Percentiles rank a stretch among this genome's conserved stretches.
Evolutionary conservation across 495 filamentous ascomycete genomes (phyloP).

Genomic region (Trichoderma asperelloides): DNA sequence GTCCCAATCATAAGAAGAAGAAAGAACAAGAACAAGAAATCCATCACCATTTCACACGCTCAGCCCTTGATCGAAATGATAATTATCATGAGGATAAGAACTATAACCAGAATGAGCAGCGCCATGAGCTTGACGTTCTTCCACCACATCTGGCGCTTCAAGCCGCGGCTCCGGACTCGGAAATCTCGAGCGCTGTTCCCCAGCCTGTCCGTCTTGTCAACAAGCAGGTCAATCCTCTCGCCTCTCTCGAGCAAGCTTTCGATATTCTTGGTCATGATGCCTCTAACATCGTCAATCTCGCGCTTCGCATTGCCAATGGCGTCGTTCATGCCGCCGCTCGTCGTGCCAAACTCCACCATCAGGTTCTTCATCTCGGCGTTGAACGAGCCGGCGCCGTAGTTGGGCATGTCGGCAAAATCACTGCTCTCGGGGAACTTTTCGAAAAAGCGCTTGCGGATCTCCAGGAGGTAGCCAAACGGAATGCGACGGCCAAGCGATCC

Average conservation of each 20-base stretch:
- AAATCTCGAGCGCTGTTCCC: conserved; percentile 85
- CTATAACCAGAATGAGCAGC: conserved; percentile 67
- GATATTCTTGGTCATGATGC: conserved; percentile 99
- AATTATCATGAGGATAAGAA: conserved; percentile 61
- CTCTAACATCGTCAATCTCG: conserved; percentile 87
- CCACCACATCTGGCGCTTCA: conserved; percentile 98
- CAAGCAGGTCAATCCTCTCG: conserved; percentile 88
- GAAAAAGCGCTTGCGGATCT: conserved; percentile 84
- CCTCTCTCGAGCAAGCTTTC: conserved; percentile 90
- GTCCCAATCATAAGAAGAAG: neutral
- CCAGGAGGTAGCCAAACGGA: conserved; percentile 85
- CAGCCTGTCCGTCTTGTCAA: conserved; percentile 92
- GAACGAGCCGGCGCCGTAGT: conserved; percentile 85
- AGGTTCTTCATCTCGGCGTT: conserved; percentile 67
- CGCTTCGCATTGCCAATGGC: conserved; percentile 71
- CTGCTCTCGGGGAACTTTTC: conserved; percentile 57
- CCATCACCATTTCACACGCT: neutral
- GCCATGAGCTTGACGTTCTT: conserved; percentile 96
- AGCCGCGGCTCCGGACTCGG: conserved; percentile 67
- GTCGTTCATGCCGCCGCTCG: conserved; percentile 63
- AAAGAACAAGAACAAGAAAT: neutral
- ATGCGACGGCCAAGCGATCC: conserved; percentile 73
- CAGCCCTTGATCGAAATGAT: conserved; percentile 32
- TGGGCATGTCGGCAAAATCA: conserved; percentile 68
- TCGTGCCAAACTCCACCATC: conserved; percentile 79